These are phyloP conservation scores for Fraxinus baroniana DNA, from an alignment of 305 asterid genomes.

Conservation along the genomic window DNA sequence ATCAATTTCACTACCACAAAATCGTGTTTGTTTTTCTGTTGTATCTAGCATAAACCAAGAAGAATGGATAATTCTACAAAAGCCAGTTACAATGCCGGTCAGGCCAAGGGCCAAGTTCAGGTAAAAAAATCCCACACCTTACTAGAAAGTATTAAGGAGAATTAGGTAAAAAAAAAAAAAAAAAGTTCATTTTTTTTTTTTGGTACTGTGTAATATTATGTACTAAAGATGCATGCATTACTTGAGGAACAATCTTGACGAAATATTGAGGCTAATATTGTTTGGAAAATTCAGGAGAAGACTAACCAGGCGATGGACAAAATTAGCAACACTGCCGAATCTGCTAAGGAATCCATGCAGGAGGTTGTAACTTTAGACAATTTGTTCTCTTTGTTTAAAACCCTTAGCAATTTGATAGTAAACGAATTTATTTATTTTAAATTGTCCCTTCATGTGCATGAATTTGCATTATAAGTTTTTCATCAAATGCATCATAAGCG, in stretches of 20 bases:
- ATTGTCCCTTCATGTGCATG: not conserved
- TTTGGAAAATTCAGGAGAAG: constrained; percentile 1
- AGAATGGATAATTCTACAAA: constrained; percentile 23
- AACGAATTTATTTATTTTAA: not conserved
- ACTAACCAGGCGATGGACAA: constrained; percentile 8
- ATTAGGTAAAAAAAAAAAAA: too few relatives aligned
- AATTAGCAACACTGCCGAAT: constrained; percentile 4
- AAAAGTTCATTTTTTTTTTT: too few relatives aligned
- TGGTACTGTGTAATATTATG: not conserved
- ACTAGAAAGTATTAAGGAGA: constrained; percentile 4
- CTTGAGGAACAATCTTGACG: not conserved
- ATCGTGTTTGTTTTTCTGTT: not conserved
- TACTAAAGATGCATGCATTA: too few relatives aligned
- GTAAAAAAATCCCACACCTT: not conserved
- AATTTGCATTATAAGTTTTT: too few relatives aligned
- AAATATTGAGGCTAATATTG: not conserved
- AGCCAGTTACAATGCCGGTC: constrained; percentile 25
- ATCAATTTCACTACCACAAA: not conserved
- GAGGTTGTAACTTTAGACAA: not conserved
- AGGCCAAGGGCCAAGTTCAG: constrained; percentile 30
- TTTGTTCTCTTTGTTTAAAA: not conserved
- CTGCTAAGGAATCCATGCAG: constrained; percentile 8
- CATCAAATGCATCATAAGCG: not conserved
- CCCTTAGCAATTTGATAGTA: not conserved
- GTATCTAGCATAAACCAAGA: not conserved